Conservation (phyloP, 2,329 filamentous ascomycete species). For the Nemania sp. region DNA sequence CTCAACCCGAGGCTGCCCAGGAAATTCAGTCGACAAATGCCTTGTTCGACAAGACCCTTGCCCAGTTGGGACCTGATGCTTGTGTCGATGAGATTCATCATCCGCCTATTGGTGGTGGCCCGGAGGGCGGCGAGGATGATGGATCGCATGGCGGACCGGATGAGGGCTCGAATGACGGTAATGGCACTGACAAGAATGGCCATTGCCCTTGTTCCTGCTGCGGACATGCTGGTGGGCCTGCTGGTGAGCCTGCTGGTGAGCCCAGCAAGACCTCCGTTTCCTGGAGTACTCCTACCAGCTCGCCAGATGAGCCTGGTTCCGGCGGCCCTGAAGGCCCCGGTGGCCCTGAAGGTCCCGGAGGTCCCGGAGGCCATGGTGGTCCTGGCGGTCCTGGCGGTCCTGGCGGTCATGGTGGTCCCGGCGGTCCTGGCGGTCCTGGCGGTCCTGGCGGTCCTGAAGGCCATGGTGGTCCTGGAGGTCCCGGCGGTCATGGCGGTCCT, state of each 20-base stretch:
- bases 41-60: constrained; percentile 13
- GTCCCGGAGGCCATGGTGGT: neutral
- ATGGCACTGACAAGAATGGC: too few species aligned
- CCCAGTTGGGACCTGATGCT: constrained; percentile 7
- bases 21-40: constrained; percentile 2
- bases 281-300: constrained; percentile 4
- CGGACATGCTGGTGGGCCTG: neutral
- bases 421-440: too few species aligned
- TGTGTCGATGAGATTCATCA: constrained; percentile 22
- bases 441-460: neutral
- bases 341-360: too few species aligned
- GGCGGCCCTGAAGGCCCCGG: too few species aligned
- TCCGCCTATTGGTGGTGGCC: neutral
- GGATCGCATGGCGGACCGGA: neutral
- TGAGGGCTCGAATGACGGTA: too few species aligned
- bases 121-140: neutral
- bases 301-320: neutral
- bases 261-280: neutral
- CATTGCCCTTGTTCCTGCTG: too few species aligned
- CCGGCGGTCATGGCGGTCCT: too few species aligned
- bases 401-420: neutral
- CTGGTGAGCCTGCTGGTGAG: neutral
- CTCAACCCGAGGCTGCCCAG: too few species aligned
- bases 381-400: neutral
- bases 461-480: too few species aligned